phyloP scores from a whole-genome alignment of 805 yeast genomes.

The Candida pseudofarinosa region DNA sequence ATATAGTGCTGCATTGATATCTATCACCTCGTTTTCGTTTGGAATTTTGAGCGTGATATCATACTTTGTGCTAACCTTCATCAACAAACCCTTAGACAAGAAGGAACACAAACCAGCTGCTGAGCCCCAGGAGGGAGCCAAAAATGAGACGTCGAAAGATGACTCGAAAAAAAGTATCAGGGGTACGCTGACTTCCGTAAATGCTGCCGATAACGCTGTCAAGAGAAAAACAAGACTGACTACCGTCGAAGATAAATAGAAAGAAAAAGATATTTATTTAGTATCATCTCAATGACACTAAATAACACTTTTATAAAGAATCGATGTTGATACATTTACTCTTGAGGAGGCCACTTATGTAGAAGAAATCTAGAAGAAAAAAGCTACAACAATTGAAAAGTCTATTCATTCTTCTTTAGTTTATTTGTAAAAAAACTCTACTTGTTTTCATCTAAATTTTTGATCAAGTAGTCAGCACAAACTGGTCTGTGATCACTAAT shows the following conservation, averaged over 20 bases:
- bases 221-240: no score
- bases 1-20: slow-evolving; percentile 41
- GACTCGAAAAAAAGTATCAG: neutral
- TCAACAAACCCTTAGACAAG: neutral
- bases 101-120: neutral
- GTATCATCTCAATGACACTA: neutral
- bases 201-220: no score
- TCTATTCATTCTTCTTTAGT: no score
- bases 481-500: slow-evolving; percentile 44
- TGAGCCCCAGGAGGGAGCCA: neutral
- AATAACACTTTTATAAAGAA: neutral
- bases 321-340: no score
- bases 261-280: no score
- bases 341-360: no score
- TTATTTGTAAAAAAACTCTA: no score
- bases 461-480: slow-evolving; percentile 13
- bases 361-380: no score
- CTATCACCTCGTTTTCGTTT: slow-evolving; percentile 38
- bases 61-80: slow-evolving; percentile 13
- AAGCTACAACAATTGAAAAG: no score
- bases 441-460: no score
- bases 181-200: neutral
- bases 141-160: neutral
- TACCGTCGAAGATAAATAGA: neutral
- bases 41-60: slow-evolving; percentile 38